Conservation (phyloP, 306 rosid species). For the Rubus parviflorus region DNA sequence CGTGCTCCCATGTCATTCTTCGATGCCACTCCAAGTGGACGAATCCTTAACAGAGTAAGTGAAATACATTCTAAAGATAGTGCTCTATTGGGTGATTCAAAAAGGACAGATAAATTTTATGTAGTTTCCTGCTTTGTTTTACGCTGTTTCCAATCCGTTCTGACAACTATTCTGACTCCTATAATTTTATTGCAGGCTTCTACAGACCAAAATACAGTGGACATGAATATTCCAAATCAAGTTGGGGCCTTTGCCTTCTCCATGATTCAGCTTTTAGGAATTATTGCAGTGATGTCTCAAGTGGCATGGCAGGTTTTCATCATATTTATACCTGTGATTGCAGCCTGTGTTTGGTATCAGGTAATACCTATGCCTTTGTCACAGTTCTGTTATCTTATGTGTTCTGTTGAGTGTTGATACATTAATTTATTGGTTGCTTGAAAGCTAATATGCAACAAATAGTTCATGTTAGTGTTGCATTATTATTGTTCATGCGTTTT, state of each 20-base stretch:
- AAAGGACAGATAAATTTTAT: neutral
- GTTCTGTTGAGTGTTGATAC: neutral
- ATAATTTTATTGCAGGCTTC: conserved; percentile 55
- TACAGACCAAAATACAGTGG: conserved; percentile 73
- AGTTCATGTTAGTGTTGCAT: neutral
- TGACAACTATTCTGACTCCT: neutral
- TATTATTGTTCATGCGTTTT: neutral
- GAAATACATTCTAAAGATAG: neutral
- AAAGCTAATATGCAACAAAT: neutral
- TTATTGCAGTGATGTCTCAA: conserved; percentile 77
- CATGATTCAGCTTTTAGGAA: conserved; percentile 62
- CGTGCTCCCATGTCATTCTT: conserved; percentile 91
- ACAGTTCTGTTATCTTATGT: conserved; percentile 5
- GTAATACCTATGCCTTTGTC: conserved; percentile 36
- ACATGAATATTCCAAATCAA: conserved; percentile 45
- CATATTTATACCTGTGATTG: conserved; percentile 65
- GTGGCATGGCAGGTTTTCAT: conserved; percentile 85
- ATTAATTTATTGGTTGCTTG: neutral
- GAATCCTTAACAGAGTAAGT: conserved; percentile 77
- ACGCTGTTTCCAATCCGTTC: neutral
- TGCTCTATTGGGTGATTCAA: neutral
- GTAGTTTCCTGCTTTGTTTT: neutral
- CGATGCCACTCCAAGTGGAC: conserved; percentile 85
- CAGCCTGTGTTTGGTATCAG: conserved; percentile 69
- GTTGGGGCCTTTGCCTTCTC: conserved; percentile 48